Conservation (phyloP, 2,329 filamentous ascomycete genomes). For the Mycosphaerella arachidis region DNA sequence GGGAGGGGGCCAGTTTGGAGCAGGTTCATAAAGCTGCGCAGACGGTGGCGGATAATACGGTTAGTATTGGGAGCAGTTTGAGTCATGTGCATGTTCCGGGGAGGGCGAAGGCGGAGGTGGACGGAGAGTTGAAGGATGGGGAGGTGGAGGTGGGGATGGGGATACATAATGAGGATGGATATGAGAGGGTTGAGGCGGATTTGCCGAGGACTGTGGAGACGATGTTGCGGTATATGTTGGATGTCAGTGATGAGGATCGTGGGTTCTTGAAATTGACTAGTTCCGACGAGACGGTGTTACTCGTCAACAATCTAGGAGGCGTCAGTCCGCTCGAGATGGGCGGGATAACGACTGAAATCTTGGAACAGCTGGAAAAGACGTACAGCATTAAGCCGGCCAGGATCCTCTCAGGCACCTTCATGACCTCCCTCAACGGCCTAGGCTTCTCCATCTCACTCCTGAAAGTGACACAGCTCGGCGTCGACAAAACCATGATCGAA, state of each 20-base stretch:
- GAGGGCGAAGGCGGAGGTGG: slow-evolving; percentile 52
- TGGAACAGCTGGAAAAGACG: slow-evolving; percentile 54
- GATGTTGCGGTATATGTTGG: slow-evolving; percentile 63
- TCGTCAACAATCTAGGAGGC: slow-evolving; percentile 73
- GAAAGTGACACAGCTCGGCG: slow-evolving; percentile 57
- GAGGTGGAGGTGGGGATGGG: slow-evolving; percentile 70
- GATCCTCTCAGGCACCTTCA: slow-evolving; percentile 62
- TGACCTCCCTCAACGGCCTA: slow-evolving; percentile 67
- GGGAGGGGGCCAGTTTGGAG: slow-evolving; percentile 57
- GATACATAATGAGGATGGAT: slow-evolving; percentile 58
- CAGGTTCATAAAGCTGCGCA: slow-evolving; percentile 70
- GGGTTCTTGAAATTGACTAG: slow-evolving; percentile 61
- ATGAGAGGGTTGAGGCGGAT: slow-evolving; percentile 40
- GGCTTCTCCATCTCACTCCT: slow-evolving; percentile 67
- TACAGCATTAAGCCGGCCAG: slow-evolving; percentile 59
- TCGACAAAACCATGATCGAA: slow-evolving; percentile 60
- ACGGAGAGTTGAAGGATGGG: slow-evolving; percentile 53
- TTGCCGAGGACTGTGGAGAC: slow-evolving; percentile 46
- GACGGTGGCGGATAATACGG: slow-evolving; percentile 68
- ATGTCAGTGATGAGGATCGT: slow-evolving; percentile 62
- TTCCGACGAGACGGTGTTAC: slow-evolving; percentile 60
- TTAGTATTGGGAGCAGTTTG: slow-evolving; percentile 79
- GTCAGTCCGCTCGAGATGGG: slow-evolving; percentile 68
- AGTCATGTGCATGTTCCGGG: slow-evolving; percentile 93
- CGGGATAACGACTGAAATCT: slow-evolving; percentile 65